Evolutionary conservation across 1,139 yeast genomes (phyloP).

Genomic region (Protomyces pachydermus): DNA sequence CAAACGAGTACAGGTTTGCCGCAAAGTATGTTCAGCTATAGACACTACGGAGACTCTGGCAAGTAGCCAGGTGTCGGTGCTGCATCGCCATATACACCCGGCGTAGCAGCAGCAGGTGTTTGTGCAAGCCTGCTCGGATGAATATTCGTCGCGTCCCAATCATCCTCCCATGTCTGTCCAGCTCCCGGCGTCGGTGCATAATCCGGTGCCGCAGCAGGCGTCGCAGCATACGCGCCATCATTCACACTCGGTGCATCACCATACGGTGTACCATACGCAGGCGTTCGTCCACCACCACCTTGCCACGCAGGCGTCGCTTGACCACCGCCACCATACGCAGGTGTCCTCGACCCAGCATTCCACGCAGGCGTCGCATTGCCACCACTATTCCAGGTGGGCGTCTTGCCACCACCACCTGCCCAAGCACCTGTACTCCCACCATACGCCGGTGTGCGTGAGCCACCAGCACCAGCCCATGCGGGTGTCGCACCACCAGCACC

Average conservation of each 20-base stretch:
- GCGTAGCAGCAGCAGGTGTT: background rate
- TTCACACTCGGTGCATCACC: background rate
- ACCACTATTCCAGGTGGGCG: slow-evolving; percentile 39
- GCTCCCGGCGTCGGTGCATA: slow-evolving; percentile 4
- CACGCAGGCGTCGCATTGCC: slow-evolving; percentile 38
- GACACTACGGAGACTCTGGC: background rate
- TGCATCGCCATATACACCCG: background rate
- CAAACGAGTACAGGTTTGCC: background rate
- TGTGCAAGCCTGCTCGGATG: background rate
- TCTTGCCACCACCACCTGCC: slow-evolving; percentile 40
- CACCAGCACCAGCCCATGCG: slow-evolving; percentile 36
- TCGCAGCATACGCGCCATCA: background rate
- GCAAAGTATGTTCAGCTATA: background rate
- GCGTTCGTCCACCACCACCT: slow-evolving; percentile 5
- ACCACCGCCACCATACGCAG: slow-evolving; percentile 34
- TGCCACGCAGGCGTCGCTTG: slow-evolving; percentile 18
- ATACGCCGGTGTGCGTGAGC: slow-evolving; percentile 36
- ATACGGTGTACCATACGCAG: background rate
- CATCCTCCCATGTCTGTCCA: slow-evolving; percentile 12
- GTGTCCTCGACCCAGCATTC: slow-evolving; percentile 38
- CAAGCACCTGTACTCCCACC: slow-evolving; percentile 36
- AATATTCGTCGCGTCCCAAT: slow-evolving; percentile 5
- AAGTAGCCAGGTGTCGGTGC: background rate
- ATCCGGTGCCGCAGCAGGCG: background rate
- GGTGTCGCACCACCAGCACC: slow-evolving; percentile 37